Percentiles rank a stretch among this genome's conserved stretches.
Evolutionary conservation across 441 rosid species (phyloP).

Genomic region (Geranium incanum): DNA sequence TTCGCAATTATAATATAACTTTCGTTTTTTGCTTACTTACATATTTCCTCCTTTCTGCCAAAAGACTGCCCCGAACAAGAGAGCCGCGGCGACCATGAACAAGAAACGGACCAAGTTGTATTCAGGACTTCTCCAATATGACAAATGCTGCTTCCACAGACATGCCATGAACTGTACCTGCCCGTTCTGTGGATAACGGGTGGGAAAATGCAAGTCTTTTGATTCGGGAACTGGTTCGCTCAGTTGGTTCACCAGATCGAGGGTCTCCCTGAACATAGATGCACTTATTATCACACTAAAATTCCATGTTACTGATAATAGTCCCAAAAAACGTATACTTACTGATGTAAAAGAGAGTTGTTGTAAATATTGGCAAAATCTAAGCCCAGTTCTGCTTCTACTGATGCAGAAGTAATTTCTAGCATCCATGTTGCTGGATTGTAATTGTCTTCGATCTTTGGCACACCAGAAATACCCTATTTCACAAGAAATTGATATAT

Average conservation of each 20-base stretch:
- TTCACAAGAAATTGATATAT: neutral
- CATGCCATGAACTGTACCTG: conserved; percentile 53
- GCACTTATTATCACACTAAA: too few species aligned
- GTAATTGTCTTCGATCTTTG: conserved; percentile 44
- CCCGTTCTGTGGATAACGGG: conserved; percentile 36
- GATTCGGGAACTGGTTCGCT: conserved; percentile 38
- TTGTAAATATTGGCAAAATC: conserved; percentile 44
- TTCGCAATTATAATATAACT: too few species aligned
- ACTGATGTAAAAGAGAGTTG: conserved; percentile 20
- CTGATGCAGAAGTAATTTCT: conserved; percentile 46
- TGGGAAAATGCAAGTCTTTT: conserved; percentile 39
- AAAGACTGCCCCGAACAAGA: conserved; percentile 43
- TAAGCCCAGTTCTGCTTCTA: conserved; percentile 40
- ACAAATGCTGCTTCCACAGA: conserved; percentile 60
- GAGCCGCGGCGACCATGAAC: conserved; percentile 26
- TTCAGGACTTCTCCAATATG: conserved; percentile 71
- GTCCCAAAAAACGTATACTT: too few species aligned
- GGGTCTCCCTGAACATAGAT: conserved; percentile 28
- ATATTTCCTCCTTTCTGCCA: conserved; percentile 54
- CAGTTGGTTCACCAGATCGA: conserved; percentile 32
- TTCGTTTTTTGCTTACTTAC: conserved; percentile 25
- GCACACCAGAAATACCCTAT: conserved; percentile 39
- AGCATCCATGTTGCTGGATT: conserved; percentile 72
- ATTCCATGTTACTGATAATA: too few species aligned
- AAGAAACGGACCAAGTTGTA: conserved; percentile 52